Conservation (phyloP, 2,329 filamentous ascomycete genomes). For the Penicillium capsulatum region DNA sequence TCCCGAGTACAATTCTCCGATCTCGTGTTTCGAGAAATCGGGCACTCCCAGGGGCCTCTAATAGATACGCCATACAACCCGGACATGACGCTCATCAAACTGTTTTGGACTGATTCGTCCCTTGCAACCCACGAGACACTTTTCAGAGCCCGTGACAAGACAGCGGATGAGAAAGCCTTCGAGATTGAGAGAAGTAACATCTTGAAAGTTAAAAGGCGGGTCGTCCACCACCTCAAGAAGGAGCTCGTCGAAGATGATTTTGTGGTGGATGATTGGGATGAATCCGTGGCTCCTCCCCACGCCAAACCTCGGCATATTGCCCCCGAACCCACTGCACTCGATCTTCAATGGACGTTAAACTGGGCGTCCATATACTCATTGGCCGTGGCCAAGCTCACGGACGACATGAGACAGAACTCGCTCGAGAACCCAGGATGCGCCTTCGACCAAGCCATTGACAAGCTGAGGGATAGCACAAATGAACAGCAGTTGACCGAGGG, state of each 20-base stretch:
- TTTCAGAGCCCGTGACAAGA: constrained; percentile 21
- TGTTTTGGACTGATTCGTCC: constrained; percentile 33
- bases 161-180: constrained; percentile 14
- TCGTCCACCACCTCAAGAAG: background rate
- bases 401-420: constrained; percentile 1
- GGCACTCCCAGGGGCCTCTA: constrained; percentile 16
- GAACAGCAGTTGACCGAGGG: constrained; percentile 5
- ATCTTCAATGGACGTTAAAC: constrained; percentile 30
- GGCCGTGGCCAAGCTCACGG: constrained; percentile 14
- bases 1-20: constrained; percentile 25
- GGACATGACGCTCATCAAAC: constrained; percentile 31
- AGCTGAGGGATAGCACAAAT: constrained; percentile 14
- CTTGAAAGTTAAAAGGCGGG: background rate
- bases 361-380: constrained; percentile 27
- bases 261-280: constrained; percentile 39
- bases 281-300: constrained; percentile 17
- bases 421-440: constrained; percentile 2
- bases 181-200: constrained; percentile 4
- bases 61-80: constrained; percentile 18
- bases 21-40: constrained; percentile 34
- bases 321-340: constrained; percentile 11
- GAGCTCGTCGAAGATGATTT: constrained; percentile 27
- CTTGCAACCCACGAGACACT: constrained; percentile 36
- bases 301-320: constrained; percentile 9
- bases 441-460: constrained; percentile 24